phyloP scores from a whole-genome alignment of 768 basidiomycete genomes.

The Phanerodontia chrysosporium region DNA sequence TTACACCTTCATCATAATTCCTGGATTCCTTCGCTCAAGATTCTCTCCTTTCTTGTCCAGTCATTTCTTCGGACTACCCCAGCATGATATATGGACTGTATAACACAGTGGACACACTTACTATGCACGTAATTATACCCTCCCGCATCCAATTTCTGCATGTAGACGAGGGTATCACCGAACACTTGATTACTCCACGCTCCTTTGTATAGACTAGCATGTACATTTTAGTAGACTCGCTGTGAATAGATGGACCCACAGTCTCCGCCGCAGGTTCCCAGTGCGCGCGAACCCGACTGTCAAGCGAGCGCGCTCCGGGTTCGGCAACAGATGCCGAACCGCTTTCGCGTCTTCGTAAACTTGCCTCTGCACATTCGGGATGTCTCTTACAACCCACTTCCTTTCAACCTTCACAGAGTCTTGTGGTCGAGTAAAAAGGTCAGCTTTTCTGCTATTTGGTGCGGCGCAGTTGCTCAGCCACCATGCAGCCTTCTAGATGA shows the following conservation, averaged over 20 bases:
- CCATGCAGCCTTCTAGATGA: neutral
- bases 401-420: neutral
- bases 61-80: neutral
- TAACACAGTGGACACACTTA: neutral
- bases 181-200: neutral
- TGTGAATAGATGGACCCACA: conserved; percentile 1
- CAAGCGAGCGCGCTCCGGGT: neutral
- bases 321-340: neutral
- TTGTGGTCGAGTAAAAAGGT: neutral
- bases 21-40: neutral
- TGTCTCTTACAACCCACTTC: neutral
- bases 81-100: neutral
- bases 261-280: neutral
- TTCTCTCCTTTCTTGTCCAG: neutral
- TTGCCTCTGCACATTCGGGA: neutral
- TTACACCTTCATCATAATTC: neutral
- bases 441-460: neutral
- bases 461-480: neutral
- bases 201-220: conserved; percentile 1
- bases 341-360: neutral
- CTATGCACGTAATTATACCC: neutral
- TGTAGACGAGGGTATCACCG: neutral
- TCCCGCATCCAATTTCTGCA: neutral
- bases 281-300: too few relatives aligned
- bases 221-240: neutral